Conservation (phyloP, 345 rosid genomes). For the Eucalyptus brandiana region DNA sequence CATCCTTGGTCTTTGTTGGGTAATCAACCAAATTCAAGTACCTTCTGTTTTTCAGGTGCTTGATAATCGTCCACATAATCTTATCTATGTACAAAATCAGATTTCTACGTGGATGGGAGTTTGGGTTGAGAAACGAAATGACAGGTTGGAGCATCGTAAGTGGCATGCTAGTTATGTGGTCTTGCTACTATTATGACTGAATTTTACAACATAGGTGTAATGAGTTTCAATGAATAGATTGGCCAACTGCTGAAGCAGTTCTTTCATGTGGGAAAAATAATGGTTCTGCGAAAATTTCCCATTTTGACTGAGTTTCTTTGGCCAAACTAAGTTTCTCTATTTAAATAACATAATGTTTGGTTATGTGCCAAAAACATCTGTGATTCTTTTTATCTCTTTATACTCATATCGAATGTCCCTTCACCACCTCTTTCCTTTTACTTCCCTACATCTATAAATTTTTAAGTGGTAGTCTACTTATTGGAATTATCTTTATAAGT, state of each 20-base stretch:
- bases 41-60: neutral
- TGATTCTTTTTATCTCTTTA: neutral
- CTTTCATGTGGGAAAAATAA: neutral
- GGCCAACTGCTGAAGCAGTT: neutral
- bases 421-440: neutral
- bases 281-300: neutral
- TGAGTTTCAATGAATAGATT: neutral
- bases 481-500: neutral
- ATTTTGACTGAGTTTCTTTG: neutral
- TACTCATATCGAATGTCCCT: neutral
- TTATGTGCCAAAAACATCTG: neutral
- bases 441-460: neutral
- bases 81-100: slow-evolving; percentile 67
- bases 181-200: neutral
- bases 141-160: slow-evolving; percentile 20
- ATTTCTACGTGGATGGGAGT: slow-evolving; percentile 81
- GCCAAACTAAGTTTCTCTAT: neutral
- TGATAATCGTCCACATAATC: slow-evolving; percentile 80
- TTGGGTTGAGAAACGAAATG: slow-evolving; percentile 56
- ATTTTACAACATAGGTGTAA: neutral
- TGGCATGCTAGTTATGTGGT: neutral
- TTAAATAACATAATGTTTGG: neutral
- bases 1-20: neutral
- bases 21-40: slow-evolving; percentile 50
- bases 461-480: neutral